These are phyloP conservation scores for Penicillium crystallinum DNA, from an alignment of 495 filamentous ascomycete species.

Conservation along the genomic window DNA sequence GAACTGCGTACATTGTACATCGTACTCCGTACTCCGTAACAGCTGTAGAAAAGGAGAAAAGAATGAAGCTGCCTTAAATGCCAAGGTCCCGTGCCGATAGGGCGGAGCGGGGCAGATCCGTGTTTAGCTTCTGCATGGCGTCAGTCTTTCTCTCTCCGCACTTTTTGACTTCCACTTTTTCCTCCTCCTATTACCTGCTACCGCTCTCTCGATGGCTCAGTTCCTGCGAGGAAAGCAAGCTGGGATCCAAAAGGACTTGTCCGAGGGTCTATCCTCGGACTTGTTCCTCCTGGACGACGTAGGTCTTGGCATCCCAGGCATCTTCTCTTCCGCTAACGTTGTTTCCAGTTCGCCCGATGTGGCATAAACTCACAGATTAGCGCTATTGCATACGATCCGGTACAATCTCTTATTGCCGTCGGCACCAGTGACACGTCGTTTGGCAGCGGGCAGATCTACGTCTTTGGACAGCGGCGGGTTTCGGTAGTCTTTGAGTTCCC, in stretches of 20 bases:
- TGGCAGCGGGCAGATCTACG: constrained; percentile 76
- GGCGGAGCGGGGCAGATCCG: constrained; percentile 28
- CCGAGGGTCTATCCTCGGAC: constrained; percentile 66
- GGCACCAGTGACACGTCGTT: constrained; percentile 79
- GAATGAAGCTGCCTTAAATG: not conserved
- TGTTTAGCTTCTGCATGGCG: constrained; percentile 28
- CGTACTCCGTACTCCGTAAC: too few species aligned
- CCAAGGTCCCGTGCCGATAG: constrained; percentile 3
- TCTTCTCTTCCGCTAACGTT: constrained; percentile 22
- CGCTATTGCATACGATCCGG: constrained; percentile 80
- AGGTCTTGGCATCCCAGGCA: constrained; percentile 31
- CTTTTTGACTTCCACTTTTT: constrained; percentile 12
- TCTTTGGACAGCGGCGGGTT: constrained; percentile 83
- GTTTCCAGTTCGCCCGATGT: constrained; percentile 62
- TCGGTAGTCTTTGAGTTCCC: constrained; percentile 60
- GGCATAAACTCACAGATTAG: constrained; percentile 85
- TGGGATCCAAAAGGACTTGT: constrained; percentile 86
- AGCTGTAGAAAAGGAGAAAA: not conserved
- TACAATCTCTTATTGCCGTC: constrained; percentile 90
- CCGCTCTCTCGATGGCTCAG: constrained; percentile 56
- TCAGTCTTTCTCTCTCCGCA: constrained; percentile 19
- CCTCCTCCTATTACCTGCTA: constrained; percentile 2
- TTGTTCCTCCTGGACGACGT: constrained; percentile 80
- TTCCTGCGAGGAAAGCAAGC: constrained; percentile 90
- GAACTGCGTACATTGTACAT: too few species aligned